A percentile compares a stretch with the other conserved stretches of the same genome.
Conservation (phyloP, 352 stramenopile species). For the Globisporangium parvum region DNA sequence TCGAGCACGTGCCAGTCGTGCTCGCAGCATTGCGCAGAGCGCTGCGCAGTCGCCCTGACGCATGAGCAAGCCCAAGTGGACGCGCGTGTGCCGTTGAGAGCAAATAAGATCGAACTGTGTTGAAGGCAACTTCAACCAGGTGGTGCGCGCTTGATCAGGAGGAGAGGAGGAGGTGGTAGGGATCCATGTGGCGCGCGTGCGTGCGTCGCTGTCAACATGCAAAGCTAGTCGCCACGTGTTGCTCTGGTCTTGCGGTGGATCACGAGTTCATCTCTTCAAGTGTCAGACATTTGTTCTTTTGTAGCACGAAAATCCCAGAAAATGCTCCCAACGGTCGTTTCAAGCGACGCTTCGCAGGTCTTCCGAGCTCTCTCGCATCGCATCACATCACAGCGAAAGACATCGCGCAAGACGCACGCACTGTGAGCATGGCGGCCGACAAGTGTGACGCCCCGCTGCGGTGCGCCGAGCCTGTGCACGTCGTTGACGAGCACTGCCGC, state of each 20-base stretch:
- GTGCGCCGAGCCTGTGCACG: constrained; percentile 4
- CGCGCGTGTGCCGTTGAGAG: background rate
- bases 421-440: constrained; percentile 9
- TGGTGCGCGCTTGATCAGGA: background rate
- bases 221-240: no score
- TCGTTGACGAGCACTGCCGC: background rate
- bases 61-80: background rate
- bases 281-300: no score
- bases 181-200: no score
- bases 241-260: no score
- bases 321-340: background rate
- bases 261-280: no score
- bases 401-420: no score
- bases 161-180: no score
- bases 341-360: background rate
- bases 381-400: background rate
- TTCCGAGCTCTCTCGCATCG: background rate
- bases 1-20: background rate
- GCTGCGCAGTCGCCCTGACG: background rate
- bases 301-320: no score
- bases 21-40: constrained; percentile 5
- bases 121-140: background rate
- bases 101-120: constrained; percentile 1
- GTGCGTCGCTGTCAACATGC: no score
- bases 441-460: constrained; percentile 1